These are phyloP conservation scores for Fusarium sp. DNA, from an alignment of 2,329 filamentous ascomycete species.

Conservation along the genomic window DNA sequence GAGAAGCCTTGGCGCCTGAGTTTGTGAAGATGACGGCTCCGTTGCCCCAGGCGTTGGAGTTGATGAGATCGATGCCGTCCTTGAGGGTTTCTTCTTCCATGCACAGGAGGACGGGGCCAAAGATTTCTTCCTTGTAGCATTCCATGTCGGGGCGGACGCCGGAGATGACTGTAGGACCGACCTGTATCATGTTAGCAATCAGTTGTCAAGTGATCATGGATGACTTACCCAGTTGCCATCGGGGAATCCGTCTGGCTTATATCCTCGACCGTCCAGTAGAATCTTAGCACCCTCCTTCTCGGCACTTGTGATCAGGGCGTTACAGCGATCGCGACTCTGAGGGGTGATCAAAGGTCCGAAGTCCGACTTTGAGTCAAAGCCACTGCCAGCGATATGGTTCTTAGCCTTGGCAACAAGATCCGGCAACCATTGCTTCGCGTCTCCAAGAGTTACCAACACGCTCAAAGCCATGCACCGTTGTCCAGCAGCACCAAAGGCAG, in stretches of 20 bases:
- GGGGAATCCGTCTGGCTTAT: slow-evolving; percentile 74
- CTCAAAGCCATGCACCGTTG: slow-evolving; percentile 85
- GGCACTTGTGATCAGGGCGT: slow-evolving; percentile 74
- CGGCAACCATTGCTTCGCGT: slow-evolving; percentile 79
- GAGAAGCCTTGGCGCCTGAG: slow-evolving; percentile 74
- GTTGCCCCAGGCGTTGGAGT: slow-evolving; percentile 83
- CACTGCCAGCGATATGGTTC: slow-evolving; percentile 74
- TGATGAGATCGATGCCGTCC: slow-evolving; percentile 80
- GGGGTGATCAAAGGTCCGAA: slow-evolving; percentile 80
- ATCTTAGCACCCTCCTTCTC: slow-evolving; percentile 80
- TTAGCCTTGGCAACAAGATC: slow-evolving; percentile 79
- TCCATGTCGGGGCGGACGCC: slow-evolving; percentile 79
- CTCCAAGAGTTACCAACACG: slow-evolving; percentile 76
- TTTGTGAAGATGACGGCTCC: slow-evolving; percentile 81
- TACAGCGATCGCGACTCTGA: slow-evolving; percentile 76
- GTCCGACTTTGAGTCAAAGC: slow-evolving; percentile 79
- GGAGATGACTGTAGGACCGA: slow-evolving; percentile 80
- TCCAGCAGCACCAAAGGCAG: slow-evolving; percentile 83
- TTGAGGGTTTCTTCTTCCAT: slow-evolving; percentile 77
- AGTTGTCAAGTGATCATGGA: accelerated
- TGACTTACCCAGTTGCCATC: slow-evolving; percentile 67
- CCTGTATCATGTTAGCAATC: slow-evolving; percentile 22
- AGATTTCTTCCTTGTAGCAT: slow-evolving; percentile 84
- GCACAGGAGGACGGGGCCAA: slow-evolving; percentile 81
- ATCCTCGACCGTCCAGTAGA: slow-evolving; percentile 78